phyloP scores from a whole-genome alignment of 192 early-diverging fungal species.

The Podila minutissima region DNA sequence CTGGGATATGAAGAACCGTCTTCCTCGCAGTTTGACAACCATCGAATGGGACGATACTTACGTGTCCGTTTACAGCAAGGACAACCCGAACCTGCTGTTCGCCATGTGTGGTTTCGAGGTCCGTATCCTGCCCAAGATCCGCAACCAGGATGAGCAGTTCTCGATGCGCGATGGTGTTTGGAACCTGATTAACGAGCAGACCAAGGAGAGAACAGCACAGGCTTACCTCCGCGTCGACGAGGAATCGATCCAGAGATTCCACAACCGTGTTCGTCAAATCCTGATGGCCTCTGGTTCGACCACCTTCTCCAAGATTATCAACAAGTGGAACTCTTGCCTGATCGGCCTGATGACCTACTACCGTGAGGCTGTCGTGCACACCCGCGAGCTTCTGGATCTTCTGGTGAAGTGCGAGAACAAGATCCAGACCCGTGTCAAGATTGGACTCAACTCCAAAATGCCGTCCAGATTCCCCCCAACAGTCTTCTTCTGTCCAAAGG shows the following conservation, averaged over 20 bases:
- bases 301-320: conserved; percentile 98
- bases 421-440: conserved; percentile 99
- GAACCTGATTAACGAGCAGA: conserved; percentile 96
- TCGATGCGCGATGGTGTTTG: conserved; percentile 89
- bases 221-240: conserved; percentile 98
- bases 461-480: conserved; percentile 96
- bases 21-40: conserved; percentile 96
- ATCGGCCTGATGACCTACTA: conserved; percentile 99
- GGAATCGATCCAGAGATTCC: conserved; percentile 89
- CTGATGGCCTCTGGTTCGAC: conserved; percentile 98
- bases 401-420: conserved; percentile 99
- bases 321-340: conserved; percentile 93
- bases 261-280: conserved; percentile 97
- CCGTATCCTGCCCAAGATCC: conserved; percentile 93
- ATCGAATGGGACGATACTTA: conserved; percentile 99
- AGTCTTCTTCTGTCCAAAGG: conserved; percentile 82
- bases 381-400: conserved; percentile 95
- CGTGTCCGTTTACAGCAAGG: conserved; percentile 95
- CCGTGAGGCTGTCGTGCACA: conserved; percentile 98
- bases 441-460: conserved; percentile 99
- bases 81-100: conserved; percentile 98
- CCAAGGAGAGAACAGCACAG: conserved; percentile 97
- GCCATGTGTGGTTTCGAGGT: conserved; percentile 94
- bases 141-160: conserved; percentile 87
- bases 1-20: conserved; percentile 99